Evolutionary conservation across 2,329 filamentous ascomycete genomes (phyloP), one percentile per base, ranked within the genome.

Genomic region (Simplicillium sp.): DNA sequence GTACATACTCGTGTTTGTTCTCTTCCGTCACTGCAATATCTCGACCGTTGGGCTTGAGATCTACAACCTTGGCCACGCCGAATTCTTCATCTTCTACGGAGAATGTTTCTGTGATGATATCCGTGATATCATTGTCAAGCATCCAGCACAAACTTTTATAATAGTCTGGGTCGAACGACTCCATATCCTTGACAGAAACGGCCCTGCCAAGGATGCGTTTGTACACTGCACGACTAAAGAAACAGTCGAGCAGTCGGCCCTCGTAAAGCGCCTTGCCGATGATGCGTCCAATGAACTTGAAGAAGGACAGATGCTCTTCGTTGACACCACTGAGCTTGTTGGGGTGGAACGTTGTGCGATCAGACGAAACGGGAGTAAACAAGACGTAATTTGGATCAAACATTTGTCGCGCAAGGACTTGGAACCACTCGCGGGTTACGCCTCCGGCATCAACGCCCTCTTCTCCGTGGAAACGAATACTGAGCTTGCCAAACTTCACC

Each of bases 101-200:
- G 60, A 98, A 97, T 2, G 87, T 94, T 65, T 98, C 90, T 3
- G 87, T 92, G 53, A 97, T 92, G 55, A 97, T 88, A 55, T 97
- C 92, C 4, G 89, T 95, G 52, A 98, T 98, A 57, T 98, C 90
- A 54, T 98, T 97, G 58, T 95, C 87, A 43, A 97, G 73, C 81
- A 98, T 97, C 94, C 94, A 98, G 45, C 92, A 80, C 16, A 98
- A 75, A 12, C 90, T 97, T 63, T 97, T 98, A 77, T 97, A 96
- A 68, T 98, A 98, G 55, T 98, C 90, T 3, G 94, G 82, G 60
- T 98, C 92, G 46, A 98, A 84, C 16, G 89, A 96, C 63, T 98
- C 92, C 88, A 98, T 97, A 55, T 98, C 92, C 68, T 98, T 98
- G 62, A 98, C 84, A 8, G 89, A 96, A 33, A 97, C 90, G 3